phyloP scores from a whole-genome alignment of 257 asterid species.

The Lycium ferocissimum region DNA sequence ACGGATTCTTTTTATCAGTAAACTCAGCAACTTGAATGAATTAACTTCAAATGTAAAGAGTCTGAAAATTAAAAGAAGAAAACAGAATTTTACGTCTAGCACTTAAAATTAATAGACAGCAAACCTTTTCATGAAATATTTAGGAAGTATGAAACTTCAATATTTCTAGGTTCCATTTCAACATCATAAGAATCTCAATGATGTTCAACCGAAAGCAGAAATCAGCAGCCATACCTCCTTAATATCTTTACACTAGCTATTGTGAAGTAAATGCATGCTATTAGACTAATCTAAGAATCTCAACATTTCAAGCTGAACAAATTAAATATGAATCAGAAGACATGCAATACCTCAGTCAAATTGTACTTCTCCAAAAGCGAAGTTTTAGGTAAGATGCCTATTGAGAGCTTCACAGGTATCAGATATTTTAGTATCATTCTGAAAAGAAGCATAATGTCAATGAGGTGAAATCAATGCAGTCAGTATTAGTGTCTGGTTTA shows the following conservation, averaged over 20 bases:
- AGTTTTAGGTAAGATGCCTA: constrained; percentile 72
- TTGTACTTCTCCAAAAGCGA: constrained; percentile 73
- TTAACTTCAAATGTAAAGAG: not conserved
- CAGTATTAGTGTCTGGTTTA: not conserved
- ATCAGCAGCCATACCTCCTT: constrained; percentile 22
- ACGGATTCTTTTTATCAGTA: not conserved
- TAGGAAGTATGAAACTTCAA: not conserved
- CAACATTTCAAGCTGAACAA: constrained; percentile 8
- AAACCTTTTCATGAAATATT: constrained; percentile 2
- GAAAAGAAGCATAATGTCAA: constrained; percentile 17
- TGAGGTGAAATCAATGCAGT: not conserved
- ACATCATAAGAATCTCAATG: constrained; percentile 3
- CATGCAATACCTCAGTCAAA: constrained; percentile 73
- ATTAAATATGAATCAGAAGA: constrained; percentile 26
- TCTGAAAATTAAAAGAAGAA: constrained; percentile 10
- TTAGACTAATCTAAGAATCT: not conserved
- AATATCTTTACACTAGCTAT: not conserved
- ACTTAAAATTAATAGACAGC: not conserved
- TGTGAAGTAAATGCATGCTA: not conserved
- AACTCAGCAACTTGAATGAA: not conserved
- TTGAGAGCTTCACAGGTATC: constrained; percentile 93
- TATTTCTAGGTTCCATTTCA: not conserved
- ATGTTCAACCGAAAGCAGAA: constrained; percentile 12
- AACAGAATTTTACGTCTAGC: not conserved
- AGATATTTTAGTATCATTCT: constrained; percentile 95